Percentiles rank a stretch among this genome's conserved stretches.
Evolutionary conservation across 345 rosid genomes (phyloP).

Genomic region (Citrus sinensis): DVS_A1.0 CM039163.1:47002501-47003000

Average conservation of each 20-base stretch:
- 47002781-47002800: constrained; percentile 34
- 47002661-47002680: constrained; percentile 27
- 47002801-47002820: constrained; percentile 34
- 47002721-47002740: constrained; percentile 57
- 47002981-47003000: neutral
- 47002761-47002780: constrained; percentile 28
- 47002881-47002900: neutral
- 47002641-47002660: constrained; percentile 58
- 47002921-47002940: neutral
- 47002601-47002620: constrained; percentile 44
- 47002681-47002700: constrained; percentile 64
- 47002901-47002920: no score
- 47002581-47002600: constrained; percentile 55
- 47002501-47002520: constrained; percentile 52
- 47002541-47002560: constrained; percentile 54
- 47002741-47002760: constrained; percentile 27
- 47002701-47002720: constrained; percentile 41
- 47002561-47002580: constrained; percentile 69
- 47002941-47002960: no score
- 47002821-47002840: constrained; percentile 7
- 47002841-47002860: constrained; percentile 11
- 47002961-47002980: neutral
- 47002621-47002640: constrained; percentile 50
- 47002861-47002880: constrained; percentile 13
- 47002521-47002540: constrained; percentile 67